Evolutionary conservation across 2,329 filamentous ascomycete genomes (phyloP), one percentile per base, ranked within the genome.

Genomic region (Paecilomyces fulvus): DNA sequence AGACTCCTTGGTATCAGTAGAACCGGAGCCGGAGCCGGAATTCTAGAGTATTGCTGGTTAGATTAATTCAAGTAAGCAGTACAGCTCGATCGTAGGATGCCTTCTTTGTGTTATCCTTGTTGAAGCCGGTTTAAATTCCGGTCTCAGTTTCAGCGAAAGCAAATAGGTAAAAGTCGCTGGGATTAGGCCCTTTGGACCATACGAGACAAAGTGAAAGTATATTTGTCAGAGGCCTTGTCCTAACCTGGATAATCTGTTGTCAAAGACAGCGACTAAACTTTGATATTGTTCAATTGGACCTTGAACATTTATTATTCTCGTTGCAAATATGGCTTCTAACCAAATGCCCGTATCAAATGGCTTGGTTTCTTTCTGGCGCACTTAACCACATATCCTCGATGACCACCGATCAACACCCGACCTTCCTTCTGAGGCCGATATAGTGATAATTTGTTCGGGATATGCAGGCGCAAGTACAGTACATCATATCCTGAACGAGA

Each of bases 401-500:
- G 61, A 74, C 53, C 66, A 73, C 57, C 70, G 74, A 5, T 73
- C 68, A 30, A 75, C 73, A 1, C 62, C 68, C 6, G 63, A 70
- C 1, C 62, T 80, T 0, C 78, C 77, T 0, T 49, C 60, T 0
- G 57, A 73, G 23, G 70, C 68, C 31, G 77, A 80, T 51, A 72
- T 81, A 53, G 69, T 75, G 14, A 73, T 81, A 33, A 71, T 80
- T 9, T 79, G 78, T 0, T 73, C 75, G 11, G 79, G 79, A 0
- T 78, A 74, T 55, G 69, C 78, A 2, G 79, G 79, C 1, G 71
- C 73, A 0, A 70, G 73, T 1, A 71, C 75, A 3, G 74, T 73
- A 0, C 77, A 77, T 50, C 73, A 80, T 57, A 68, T 77, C 3
- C 58, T 73, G 14, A 33, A 63, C 0, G 56, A 57, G 33, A n/a